phyloP scores from a whole-genome alignment of 371 early-diverging fungal species.

The Coemansia sp. region DNA sequence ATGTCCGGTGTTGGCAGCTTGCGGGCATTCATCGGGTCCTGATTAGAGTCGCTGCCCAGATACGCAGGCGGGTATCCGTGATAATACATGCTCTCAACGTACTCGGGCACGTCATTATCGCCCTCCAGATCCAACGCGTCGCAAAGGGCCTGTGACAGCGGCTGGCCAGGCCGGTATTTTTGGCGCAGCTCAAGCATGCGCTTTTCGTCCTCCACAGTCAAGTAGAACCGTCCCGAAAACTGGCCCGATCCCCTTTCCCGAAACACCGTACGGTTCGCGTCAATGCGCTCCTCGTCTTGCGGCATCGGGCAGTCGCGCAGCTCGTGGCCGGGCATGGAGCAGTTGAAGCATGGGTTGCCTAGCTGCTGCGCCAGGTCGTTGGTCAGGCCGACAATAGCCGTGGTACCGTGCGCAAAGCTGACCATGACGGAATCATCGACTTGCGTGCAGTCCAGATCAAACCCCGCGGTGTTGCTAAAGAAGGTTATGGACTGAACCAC shows the following conservation, averaged over 20 bases:
- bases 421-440: slow-evolving; percentile 7
- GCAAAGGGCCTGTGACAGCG: slow-evolving; percentile 31
- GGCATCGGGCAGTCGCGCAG: slow-evolving; percentile 40
- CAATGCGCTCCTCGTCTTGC: slow-evolving; percentile 17
- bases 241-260: slow-evolving; percentile 21
- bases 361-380: slow-evolving; percentile 9
- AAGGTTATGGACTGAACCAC: slow-evolving; percentile 6
- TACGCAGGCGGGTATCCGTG: slow-evolving; percentile 48
- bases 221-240: slow-evolving; percentile 32
- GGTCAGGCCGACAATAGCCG: slow-evolving; percentile 20
- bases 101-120: slow-evolving; percentile 31
- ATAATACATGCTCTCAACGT: slow-evolving; percentile 31
- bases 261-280: slow-evolving; percentile 31
- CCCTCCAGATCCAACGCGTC: slow-evolving; percentile 25
- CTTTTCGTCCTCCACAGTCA: slow-evolving; percentile 30
- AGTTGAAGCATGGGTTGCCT: slow-evolving; percentile 46
- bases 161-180: slow-evolving; percentile 30
- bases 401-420: slow-evolving; percentile 23
- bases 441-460: slow-evolving; percentile 24
- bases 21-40: slow-evolving; percentile 31
- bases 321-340: slow-evolving; percentile 40
- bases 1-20: not conserved
- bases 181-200: slow-evolving; percentile 28
- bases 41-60: slow-evolving; percentile 17
- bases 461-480: slow-evolving; percentile 28